Conservation (phyloP, 2,329 filamentous ascomycete genomes). For the Fusarium beomiforme region DNA sequence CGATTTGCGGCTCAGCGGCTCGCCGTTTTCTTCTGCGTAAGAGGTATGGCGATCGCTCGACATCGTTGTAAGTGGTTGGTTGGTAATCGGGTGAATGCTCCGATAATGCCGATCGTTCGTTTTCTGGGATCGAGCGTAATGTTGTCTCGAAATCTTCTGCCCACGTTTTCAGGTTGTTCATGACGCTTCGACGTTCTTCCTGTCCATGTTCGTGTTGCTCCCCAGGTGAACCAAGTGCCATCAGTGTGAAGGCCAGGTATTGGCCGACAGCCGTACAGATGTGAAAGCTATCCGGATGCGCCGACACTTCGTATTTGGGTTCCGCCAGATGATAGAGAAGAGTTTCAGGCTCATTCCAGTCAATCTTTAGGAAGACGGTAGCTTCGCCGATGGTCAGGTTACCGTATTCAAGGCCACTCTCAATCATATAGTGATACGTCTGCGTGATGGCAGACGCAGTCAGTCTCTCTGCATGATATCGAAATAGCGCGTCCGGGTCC, state of each 20-base stretch:
- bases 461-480: slow-evolving; percentile 50
- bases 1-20: background rate
- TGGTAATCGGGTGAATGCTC: background rate
- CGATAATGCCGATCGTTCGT: background rate
- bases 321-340: slow-evolving; percentile 12
- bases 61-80: background rate
- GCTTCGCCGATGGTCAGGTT: slow-evolving; percentile 42
- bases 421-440: slow-evolving; percentile 61
- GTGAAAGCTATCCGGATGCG: background rate
- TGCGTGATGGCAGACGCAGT: slow-evolving; percentile 57
- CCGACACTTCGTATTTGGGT: background rate
- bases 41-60: background rate
- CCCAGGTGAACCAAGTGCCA: background rate
- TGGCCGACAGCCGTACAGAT: background rate
- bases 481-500: slow-evolving; percentile 46
- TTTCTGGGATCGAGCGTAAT: background rate
- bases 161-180: background rate
- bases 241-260: background rate
- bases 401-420: slow-evolving; percentile 55
- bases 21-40: background rate
- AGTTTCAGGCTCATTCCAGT: slow-evolving; percentile 4
- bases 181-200: background rate
- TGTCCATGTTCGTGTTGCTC: background rate
- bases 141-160: background rate
- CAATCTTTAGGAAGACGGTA: slow-evolving; percentile 2